These are phyloP conservation scores for Kodamaea kaohsiungensis DNA, from an alignment of 805 yeast genomes.

Conservation along the genomic window DNA sequence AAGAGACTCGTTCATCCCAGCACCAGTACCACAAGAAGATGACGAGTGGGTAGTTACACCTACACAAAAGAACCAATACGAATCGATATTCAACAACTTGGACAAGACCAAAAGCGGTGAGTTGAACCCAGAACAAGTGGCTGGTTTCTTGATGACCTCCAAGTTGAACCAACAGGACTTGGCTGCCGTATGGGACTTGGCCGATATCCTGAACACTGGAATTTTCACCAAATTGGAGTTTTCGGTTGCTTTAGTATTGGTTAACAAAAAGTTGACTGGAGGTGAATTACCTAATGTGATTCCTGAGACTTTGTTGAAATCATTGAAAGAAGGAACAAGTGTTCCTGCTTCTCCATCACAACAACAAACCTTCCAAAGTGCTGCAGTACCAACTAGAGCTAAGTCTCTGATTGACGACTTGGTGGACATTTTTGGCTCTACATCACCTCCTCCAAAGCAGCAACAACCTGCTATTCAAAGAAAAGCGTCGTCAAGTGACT, in stretches of 20 bases:
- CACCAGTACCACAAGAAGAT: slow-evolving; percentile 13
- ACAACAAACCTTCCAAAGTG: slow-evolving; percentile 1
- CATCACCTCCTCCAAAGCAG: slow-evolving; percentile 22
- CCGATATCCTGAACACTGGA: slow-evolving; percentile 87
- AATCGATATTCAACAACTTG: slow-evolving; percentile 72
- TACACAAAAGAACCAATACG: slow-evolving; percentile 75
- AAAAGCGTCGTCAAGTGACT: slow-evolving; percentile 34
- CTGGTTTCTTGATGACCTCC: slow-evolving; percentile 85
- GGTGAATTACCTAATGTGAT: slow-evolving; percentile 73
- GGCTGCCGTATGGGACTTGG: slow-evolving; percentile 92
- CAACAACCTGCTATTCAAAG: background rate
- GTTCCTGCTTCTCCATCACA: slow-evolving; percentile 13
- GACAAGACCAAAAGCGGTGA: slow-evolving; percentile 66
- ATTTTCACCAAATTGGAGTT: slow-evolving; percentile 79
- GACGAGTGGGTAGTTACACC: slow-evolving; percentile 68
- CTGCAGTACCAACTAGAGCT: slow-evolving; percentile 26
- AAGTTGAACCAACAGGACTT: slow-evolving; percentile 79
- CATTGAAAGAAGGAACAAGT: slow-evolving; percentile 22
- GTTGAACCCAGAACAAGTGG: slow-evolving; percentile 78
- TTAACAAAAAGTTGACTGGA: slow-evolving; percentile 82
- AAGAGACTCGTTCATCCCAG: slow-evolving; percentile 16
- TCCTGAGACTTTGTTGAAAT: slow-evolving; percentile 59
- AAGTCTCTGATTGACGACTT: slow-evolving; percentile 66
- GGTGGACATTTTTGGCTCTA: slow-evolving; percentile 47
- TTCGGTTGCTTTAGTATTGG: slow-evolving; percentile 90